Evolutionary conservation across 805 yeast species (phyloP), one percentile per base, ranked within the genome.

Genomic region (Yamadazyma akitaensis): DNA sequence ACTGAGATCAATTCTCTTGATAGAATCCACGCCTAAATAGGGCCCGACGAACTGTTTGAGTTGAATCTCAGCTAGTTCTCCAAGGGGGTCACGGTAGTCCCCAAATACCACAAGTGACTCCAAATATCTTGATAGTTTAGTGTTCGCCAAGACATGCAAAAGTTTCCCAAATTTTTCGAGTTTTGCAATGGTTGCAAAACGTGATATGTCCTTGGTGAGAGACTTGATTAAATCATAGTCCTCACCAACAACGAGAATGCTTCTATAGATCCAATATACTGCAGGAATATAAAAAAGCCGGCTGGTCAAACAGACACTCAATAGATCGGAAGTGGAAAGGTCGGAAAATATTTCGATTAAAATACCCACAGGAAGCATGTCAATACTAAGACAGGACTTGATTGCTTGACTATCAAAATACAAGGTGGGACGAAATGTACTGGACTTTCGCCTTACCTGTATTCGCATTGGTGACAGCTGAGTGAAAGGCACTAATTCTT

Each of bases 251-350:
- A 65, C 49, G 2, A 59, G 50, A 10, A 64, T 53, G 26, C 51
- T 55, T 13, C 49, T 46, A 49, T 64, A 63, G 11, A 65, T 40
- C 25, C 57, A 51, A 21, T 46, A 46, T 0, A 55, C 56, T 0
- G 68, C 66, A 2, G 64, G 67, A 14, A 59, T 47, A 43, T 61
- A 64, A n/a, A 62, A 53, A 39, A 49, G 43, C 30, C 54, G 50
- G 37, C 62, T 54, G 4, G 58, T 43, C 5, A 55, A 28, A 28
- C 64, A 57, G 7, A 62, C 37, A 19, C 46, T 56, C 18, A 61
- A 49, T 24, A 65, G 50, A 41, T 63, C 65, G 8, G 43, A 28
- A 6, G 62, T 56, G 19, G 46, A 41, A 5, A 63, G 51, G 31
- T 44, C 47, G 13, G 53, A 47, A 37, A 61, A 64, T 9, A 63